Base-by-base conservation (phyloP, 1,284 basidiomycete genomes). In the Lentinula novae-zelandiae region DNA sequence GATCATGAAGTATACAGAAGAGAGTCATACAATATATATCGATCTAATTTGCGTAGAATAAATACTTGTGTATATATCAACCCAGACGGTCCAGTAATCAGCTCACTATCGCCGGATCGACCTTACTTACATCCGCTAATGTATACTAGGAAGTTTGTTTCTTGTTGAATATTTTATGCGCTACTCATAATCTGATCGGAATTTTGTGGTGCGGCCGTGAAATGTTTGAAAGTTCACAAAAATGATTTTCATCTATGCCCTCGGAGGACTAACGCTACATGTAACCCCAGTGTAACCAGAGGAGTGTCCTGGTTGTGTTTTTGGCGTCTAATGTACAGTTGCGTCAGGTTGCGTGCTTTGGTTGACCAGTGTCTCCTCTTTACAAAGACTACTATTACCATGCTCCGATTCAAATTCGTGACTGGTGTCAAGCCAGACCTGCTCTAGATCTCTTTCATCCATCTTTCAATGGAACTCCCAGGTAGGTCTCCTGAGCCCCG, bases 391-490 rank as follows among this genome's bases (percentile, higher is more conserved):
- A 4, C 27, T 3, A 27, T 27, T 27, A 4, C 27, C 27, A 27
- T 27, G 27, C 27, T 27, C 27, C 27, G 27, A 27, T 27, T 27
- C 27, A 3, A 27, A 27, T 17, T 27, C 17, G 36, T 22, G 22
- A 46, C 44, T 10, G 42, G 12, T 9, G 36, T 2, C 10, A 46
- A 46, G 12, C 53, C 39, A 27, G 27, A 13, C 36, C 5, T 10
- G 15, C n/a, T 56, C 53, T 46, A 42, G 53, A 40, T 44, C 12
- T 13, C 38, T 17, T 22, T 17, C 42, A 12, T 22, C 17, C 9
- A 8, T 20, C 15, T 10, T 22, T 15, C 17, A 38, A 61, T 61
- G 60, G 60, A 61, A 20, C 60, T 61, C 15, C 54, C 60, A 36
- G 60, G 60, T 61, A 10, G 34, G 46, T 56, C 9, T 5, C 40